Evolutionary conservation across 2,329 filamentous ascomycete genomes (phyloP).

Genomic region (Exophiala viscosa): DNA sequence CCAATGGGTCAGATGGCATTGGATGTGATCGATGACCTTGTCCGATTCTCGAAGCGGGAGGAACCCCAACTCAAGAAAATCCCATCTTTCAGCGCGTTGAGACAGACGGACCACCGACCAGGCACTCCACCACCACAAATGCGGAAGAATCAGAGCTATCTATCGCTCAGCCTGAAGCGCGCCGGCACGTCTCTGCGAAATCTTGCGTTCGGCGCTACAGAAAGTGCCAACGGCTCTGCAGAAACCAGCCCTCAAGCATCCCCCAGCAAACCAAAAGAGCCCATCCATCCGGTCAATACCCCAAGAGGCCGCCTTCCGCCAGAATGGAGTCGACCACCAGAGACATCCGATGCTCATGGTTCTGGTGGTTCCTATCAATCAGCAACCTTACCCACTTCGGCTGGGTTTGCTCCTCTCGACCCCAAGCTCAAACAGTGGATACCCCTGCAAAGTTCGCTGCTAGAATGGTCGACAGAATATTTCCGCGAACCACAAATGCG

Average conservation of each 20-base stretch:
- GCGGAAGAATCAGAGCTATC: conserved; percentile 57
- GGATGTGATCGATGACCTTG: conserved; percentile 68
- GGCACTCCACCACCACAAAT: conserved; percentile 49
- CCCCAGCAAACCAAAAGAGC: conserved; percentile 26
- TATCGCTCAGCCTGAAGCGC: conserved; percentile 57
- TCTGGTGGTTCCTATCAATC: conserved; percentile 69
- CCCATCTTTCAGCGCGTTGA: conserved; percentile 24
- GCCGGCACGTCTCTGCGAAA: conserved; percentile 65
- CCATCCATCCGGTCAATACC: conserved; percentile 32
- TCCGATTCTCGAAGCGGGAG: conserved; percentile 29
- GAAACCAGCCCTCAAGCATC: conserved; percentile 30
- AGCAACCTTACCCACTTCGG: conserved; percentile 74
- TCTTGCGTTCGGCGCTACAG: conserved; percentile 49
- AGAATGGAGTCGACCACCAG: conserved; percentile 64
- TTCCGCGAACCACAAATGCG: conserved; percentile 99
- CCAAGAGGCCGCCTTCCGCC: conserved; percentile 51
- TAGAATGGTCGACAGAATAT: conserved; percentile 96
- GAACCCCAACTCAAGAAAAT: conserved; percentile 23
- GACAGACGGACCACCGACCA: conserved; percentile 27
- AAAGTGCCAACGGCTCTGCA: conserved; percentile 36
- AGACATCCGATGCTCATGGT: conserved; percentile 67
- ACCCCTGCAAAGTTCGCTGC: conserved; percentile 76
- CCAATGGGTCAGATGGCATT: conserved; percentile 68
- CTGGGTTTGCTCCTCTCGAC: conserved; percentile 63
- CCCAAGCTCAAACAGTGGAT: conserved; percentile 55